Conservation (phyloP, 2,329 filamentous ascomycete species). For the Fusarium caatingaense region DNA sequence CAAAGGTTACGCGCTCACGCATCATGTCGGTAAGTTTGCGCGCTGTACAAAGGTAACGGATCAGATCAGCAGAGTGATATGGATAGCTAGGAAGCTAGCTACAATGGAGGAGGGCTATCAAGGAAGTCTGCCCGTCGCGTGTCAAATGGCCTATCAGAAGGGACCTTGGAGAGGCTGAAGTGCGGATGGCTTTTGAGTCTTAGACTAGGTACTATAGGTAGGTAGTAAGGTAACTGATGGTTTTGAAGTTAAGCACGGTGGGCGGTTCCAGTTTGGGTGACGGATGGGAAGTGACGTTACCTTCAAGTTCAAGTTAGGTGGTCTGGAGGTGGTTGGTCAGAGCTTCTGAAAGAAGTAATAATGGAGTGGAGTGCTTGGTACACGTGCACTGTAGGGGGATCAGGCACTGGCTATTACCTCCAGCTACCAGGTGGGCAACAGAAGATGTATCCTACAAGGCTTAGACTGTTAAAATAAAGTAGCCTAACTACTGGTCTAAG, state of each 20-base stretch:
- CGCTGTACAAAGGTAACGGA: background rate
- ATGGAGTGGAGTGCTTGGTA: conserved; percentile 11
- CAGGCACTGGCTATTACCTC: conserved; percentile 15
- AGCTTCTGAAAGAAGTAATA: conserved; percentile 10
- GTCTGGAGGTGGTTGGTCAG: conserved; percentile 22
- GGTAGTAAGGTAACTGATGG: background rate
- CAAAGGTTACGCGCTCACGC: conserved; percentile 84
- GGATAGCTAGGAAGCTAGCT: background rate
- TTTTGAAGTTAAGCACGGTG: conserved; percentile 26
- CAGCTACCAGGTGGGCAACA: no score
- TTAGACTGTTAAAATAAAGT: no score
- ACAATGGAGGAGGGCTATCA: conserved; percentile 2
- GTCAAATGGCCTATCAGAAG: conserved; percentile 13
- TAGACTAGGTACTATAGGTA: background rate
- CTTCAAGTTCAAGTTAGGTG: background rate
- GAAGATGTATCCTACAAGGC: no score
- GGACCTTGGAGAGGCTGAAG: conserved; percentile 8
- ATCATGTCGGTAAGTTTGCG: conserved; percentile 56
- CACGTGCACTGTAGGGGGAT: conserved; percentile 35
- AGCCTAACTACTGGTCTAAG: no score
- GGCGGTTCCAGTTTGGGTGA: conserved; percentile 21
- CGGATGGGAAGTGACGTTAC: conserved; percentile 16
- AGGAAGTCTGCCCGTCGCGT: conserved; percentile 35
- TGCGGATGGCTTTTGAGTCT: conserved; percentile 3
- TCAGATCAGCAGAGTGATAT: background rate